Evolutionary conservation across 257 asterid genomes (phyloP), one percentile per base, ranked within the genome.

Genomic region (Nicotiana otophora): DNA sequence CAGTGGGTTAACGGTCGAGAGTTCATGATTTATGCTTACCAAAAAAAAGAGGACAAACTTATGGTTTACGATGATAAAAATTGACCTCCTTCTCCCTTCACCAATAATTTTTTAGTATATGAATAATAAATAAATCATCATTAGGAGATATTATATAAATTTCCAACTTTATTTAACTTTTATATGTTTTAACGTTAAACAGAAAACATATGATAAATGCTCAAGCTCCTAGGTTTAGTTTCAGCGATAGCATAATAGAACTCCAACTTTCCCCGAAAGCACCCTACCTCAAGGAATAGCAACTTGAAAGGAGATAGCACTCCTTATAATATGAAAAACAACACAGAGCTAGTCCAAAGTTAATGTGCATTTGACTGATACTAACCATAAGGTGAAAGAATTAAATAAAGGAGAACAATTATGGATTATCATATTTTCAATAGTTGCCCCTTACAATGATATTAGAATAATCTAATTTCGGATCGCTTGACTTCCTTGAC

Each of bases 391-490:
- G 51, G 12, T 42, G 12, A 42, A 42, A 11, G 51, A 42, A 36
- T 39, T 5, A 36, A 69, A 11, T 36, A 42, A 46, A 46, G 60
- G 36, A 72, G 78, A 46, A 72, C n/a, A 48, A 74, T 7, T 46
- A 74, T 23, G 11, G 42, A 58, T 51, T 48, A 51, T 74, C 78
- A 72, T 20, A 20, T 20, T 42, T 42, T 72, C 26, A 23, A 34
- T 26, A 48, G 26, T 26, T 74, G 23, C 23, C 30, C 23, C 86
- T 46, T 88, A 93, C 99, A 90, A 94, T 92, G 70, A 94, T 89
- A 81, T 93, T 97, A 64, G 99, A 96, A 82, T 94, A 96, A 80
- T 96, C 99, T 87, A 96, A 89, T 85, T 94, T 96, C 9, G 88
- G 89, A 83, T 91, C 93, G 55, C 87, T 84, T 17, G 93, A 83